These are phyloP conservation scores for Phanerochaete carnosa DNA, from an alignment of 768 basidiomycete species.

Conservation along the genomic window DNA sequence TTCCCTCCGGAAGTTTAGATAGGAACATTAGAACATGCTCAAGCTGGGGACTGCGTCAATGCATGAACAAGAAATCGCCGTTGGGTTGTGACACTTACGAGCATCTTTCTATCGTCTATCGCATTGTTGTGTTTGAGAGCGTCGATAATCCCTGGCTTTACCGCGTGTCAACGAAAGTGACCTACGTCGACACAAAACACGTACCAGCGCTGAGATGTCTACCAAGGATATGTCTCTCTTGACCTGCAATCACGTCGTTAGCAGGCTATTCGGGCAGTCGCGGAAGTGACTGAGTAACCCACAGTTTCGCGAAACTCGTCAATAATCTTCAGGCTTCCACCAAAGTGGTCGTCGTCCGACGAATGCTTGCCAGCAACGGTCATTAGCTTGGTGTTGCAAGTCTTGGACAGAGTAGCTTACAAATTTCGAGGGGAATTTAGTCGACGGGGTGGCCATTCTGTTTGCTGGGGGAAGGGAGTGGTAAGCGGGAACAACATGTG, in stretches of 20 bases:
- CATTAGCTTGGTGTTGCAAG: too few relatives aligned
- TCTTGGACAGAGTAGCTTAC: neutral
- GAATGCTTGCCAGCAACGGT: neutral
- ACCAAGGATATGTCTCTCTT: conserved; percentile 39
- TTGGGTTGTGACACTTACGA: conserved; percentile 42
- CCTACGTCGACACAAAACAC: conserved; percentile 12
- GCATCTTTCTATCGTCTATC: conserved; percentile 75
- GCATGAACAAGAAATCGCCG: neutral
- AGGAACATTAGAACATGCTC: conserved; percentile 68
- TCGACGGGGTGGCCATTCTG: neutral
- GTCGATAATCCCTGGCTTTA: conserved; percentile 61
- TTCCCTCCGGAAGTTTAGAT: conserved; percentile 51
- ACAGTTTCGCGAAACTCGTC: neutral
- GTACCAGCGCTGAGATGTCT: conserved; percentile 42
- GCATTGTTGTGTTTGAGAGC: conserved; percentile 53
- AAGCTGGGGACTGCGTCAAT: conserved; percentile 40
- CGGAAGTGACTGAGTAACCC: too few relatives aligned
- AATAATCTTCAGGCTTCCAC: neutral
- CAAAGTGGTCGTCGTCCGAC: neutral
- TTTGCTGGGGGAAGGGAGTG: neutral
- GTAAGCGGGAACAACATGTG: neutral
- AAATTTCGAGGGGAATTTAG: neutral
- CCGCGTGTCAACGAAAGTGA: neutral
- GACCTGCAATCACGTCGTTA: conserved; percentile 28
- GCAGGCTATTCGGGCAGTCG: too few relatives aligned